Evolutionary conservation across 306 rosid species (phyloP).

Genomic region (Gynostemma pentaphyllum): DNA sequence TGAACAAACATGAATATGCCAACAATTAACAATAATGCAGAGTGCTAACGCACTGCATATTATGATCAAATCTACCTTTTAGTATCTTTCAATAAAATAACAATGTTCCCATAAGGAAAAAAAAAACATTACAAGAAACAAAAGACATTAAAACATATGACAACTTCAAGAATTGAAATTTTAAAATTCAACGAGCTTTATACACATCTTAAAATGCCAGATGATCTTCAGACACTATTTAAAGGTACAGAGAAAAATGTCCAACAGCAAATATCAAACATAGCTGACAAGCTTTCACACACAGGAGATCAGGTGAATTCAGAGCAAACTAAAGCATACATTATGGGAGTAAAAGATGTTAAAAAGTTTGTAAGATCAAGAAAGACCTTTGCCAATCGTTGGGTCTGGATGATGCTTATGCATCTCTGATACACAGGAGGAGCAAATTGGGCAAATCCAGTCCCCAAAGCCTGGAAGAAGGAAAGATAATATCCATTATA

Average conservation of each 20-base stretch:
- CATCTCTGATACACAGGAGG: constrained; percentile 97
- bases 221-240: not conserved
- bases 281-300: not conserved
- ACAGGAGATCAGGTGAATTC: not conserved
- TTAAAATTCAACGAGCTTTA: not conserved
- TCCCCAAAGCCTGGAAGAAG: constrained; percentile 74
- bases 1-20: not conserved
- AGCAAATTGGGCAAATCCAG: constrained; percentile 83
- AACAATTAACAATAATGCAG: not conserved
- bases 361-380: constrained; percentile 2
- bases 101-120: not conserved
- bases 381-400: constrained; percentile 78
- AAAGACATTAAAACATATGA: not conserved
- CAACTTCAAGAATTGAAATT: not conserved
- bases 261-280: not conserved
- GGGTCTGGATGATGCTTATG: constrained; percentile 83
- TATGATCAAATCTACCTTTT: not conserved
- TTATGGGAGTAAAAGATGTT: not conserved
- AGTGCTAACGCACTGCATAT: not conserved
- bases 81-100: not conserved
- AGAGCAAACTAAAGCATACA: not conserved
- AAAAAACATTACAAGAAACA: not conserved
- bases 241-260: not conserved
- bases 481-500: not conserved
- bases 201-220: not conserved